Percentiles rank a stretch among this genome's conserved stretches.
Conservation (phyloP, 192 early-diverging fungal genomes). For the Endogone sp. region DNA sequence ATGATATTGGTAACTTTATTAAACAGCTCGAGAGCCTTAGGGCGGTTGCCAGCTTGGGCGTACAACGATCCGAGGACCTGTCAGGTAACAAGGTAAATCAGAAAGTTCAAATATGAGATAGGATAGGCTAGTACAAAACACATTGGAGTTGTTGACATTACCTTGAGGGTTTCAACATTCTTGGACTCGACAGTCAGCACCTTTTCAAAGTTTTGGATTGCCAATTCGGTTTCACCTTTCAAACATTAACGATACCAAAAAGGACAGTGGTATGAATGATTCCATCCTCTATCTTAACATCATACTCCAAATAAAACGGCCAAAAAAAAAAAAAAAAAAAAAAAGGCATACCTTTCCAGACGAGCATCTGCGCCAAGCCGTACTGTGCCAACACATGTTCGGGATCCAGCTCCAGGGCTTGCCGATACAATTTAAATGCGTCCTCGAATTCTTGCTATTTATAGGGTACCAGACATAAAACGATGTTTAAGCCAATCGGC, state of each 20-base stretch:
- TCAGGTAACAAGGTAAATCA: neutral
- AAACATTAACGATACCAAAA: constrained; percentile 1
- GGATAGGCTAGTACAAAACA: neutral
- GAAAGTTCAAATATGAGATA: neutral
- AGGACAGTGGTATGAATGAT: neutral
- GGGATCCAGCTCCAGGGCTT: constrained; percentile 63
- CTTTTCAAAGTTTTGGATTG: constrained; percentile 51
- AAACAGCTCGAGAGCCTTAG: constrained; percentile 62
- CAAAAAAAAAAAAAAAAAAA: constrained; percentile 12
- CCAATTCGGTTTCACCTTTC: constrained; percentile 35
- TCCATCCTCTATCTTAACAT: neutral
- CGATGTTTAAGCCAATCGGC: neutral
- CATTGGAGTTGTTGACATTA: constrained; percentile 11
- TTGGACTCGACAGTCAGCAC: constrained; percentile 53
- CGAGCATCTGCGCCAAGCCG: constrained; percentile 72
- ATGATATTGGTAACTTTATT: constrained; percentile 45
- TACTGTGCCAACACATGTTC: constrained; percentile 66
- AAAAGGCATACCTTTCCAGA: constrained; percentile 41
- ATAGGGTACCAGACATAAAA: too few relatives aligned
- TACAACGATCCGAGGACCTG: constrained; percentile 60
- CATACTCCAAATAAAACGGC: neutral
- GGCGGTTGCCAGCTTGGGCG: constrained; percentile 56
- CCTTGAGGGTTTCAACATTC: constrained; percentile 61
- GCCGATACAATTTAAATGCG: constrained; percentile 65
- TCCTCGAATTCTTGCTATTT: constrained; percentile 67